Percentiles rank a stretch among this genome's conserved stretches.
phyloP scores from a whole-genome alignment of 352 stramenopile species.

The Phytophthora quininea region DNA sequence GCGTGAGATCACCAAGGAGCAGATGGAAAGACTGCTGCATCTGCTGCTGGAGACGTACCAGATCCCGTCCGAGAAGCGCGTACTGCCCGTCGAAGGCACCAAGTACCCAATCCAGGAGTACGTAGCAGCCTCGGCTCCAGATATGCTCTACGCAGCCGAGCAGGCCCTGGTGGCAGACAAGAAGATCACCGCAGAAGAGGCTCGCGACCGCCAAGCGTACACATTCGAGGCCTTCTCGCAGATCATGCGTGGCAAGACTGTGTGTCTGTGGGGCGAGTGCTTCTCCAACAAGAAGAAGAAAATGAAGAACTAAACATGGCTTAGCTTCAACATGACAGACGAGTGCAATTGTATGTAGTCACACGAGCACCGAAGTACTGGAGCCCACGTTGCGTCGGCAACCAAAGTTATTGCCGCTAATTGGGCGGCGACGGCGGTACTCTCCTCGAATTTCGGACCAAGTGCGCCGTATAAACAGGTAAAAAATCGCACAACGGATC shows the following conservation, averaged over 20 bases:
- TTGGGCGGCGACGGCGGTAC: too few relatives aligned
- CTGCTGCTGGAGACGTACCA: slow-evolving; percentile 81
- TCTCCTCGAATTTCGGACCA: too few relatives aligned
- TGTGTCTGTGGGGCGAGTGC: slow-evolving; percentile 88
- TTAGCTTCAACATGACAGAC: neutral
- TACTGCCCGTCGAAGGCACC: slow-evolving; percentile 64
- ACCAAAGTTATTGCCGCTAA: too few relatives aligned
- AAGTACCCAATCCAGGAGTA: slow-evolving; percentile 86
- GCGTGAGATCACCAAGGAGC: slow-evolving; percentile 56
- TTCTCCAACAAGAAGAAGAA: slow-evolving; percentile 85
- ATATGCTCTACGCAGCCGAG: slow-evolving; percentile 47
- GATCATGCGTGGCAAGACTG: slow-evolving; percentile 79
- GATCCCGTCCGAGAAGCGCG: slow-evolving; percentile 85
- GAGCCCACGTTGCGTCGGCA: too few relatives aligned
- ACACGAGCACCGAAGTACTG: too few relatives aligned
- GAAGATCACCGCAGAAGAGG: slow-evolving; percentile 63
- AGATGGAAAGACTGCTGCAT: slow-evolving; percentile 69
- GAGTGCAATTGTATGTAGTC: neutral
- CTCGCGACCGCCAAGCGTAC: slow-evolving; percentile 54
- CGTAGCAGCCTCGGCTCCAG: slow-evolving; percentile 40
- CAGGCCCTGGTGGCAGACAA: slow-evolving; percentile 47
- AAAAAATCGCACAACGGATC: too few relatives aligned
- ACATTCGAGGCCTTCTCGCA: slow-evolving; percentile 80
- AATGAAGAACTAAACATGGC: slow-evolving; percentile 71
- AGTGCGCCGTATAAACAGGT: too few relatives aligned